Conservation (phyloP, 208 protist species). For the Leishmania gerbilli region DNA sequence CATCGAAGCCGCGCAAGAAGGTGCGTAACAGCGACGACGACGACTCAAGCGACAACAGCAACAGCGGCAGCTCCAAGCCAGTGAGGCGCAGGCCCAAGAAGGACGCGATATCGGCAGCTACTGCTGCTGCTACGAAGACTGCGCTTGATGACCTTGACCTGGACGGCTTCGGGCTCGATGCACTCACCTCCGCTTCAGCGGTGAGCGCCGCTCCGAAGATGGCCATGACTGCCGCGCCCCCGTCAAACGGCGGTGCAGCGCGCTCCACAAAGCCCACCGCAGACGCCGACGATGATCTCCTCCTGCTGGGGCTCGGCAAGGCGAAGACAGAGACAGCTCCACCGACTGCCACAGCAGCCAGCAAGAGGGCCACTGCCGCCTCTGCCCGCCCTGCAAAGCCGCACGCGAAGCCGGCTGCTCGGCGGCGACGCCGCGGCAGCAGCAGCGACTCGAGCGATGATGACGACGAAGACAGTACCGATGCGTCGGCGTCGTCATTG, state of each 20-base stretch:
- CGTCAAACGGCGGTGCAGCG: neutral
- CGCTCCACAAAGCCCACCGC: neutral
- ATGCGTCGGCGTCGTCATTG: constrained; percentile 4
- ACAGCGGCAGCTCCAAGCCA: constrained; percentile 15
- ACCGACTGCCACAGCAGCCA: neutral
- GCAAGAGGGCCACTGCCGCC: neutral
- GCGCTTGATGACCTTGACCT: constrained; percentile 68
- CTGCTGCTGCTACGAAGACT: constrained; percentile 1
- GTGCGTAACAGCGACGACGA: constrained; percentile 25
- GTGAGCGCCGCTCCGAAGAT: constrained; percentile 3
- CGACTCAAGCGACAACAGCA: constrained; percentile 1
- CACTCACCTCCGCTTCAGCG: constrained; percentile 22
- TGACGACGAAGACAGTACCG: constrained; percentile 16
- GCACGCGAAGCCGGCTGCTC: constrained; percentile 11
- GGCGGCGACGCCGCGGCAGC: neutral
- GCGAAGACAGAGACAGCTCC: constrained; percentile 3
- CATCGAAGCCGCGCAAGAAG: constrained; percentile 23
- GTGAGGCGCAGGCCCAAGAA: constrained; percentile 13
- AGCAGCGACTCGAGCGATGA: constrained; percentile 16
- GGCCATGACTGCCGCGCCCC: neutral
- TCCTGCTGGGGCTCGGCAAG: constrained; percentile 28
- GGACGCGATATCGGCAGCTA: constrained; percentile 10
- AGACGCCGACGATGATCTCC: constrained; percentile 35
- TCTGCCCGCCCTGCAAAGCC: constrained; percentile 9
- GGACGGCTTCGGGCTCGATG: constrained; percentile 80